phyloP scores from a whole-genome alignment of 768 basidiomycete genomes.

The Clavaria fumosa region DNA sequence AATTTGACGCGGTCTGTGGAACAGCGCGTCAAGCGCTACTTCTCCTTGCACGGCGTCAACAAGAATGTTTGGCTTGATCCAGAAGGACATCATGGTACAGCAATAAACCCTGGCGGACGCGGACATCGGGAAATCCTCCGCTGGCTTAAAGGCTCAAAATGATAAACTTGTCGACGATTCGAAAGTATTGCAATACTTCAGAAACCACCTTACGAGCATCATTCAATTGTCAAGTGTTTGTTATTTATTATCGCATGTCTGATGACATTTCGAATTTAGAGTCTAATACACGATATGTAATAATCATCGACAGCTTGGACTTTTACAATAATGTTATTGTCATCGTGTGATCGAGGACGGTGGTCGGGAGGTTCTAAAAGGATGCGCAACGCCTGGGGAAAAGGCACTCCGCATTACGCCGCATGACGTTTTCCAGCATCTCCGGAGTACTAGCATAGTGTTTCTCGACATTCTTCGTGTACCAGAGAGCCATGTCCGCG shows the following conservation, averaged over 20 bases:
- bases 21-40: constrained; percentile 60
- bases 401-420: constrained; percentile 35
- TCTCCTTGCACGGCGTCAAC: constrained; percentile 57
- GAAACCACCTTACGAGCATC: too few species aligned
- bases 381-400: too few species aligned
- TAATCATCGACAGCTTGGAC: too few species aligned
- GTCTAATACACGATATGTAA: too few species aligned
- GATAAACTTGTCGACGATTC: too few species aligned
- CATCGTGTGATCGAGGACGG: too few species aligned
- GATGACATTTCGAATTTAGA: too few species aligned
- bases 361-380: too few species aligned
- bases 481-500: constrained; percentile 43
- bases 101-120: constrained; percentile 34
- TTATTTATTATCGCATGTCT: too few species aligned
- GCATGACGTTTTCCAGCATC: constrained; percentile 29
- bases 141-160: constrained; percentile 46
- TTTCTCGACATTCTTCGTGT: constrained; percentile 34
- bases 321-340: too few species aligned
- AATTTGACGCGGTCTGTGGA: background rate
- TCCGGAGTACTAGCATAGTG: constrained; percentile 27
- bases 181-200: too few species aligned
- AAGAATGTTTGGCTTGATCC: constrained; percentile 54
- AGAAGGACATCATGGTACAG: constrained; percentile 45
- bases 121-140: constrained; percentile 41
- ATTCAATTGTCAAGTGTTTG: too few species aligned